Base-by-base conservation (phyloP, 805 yeast species). In the Torulaspora franciscae region DNA sequence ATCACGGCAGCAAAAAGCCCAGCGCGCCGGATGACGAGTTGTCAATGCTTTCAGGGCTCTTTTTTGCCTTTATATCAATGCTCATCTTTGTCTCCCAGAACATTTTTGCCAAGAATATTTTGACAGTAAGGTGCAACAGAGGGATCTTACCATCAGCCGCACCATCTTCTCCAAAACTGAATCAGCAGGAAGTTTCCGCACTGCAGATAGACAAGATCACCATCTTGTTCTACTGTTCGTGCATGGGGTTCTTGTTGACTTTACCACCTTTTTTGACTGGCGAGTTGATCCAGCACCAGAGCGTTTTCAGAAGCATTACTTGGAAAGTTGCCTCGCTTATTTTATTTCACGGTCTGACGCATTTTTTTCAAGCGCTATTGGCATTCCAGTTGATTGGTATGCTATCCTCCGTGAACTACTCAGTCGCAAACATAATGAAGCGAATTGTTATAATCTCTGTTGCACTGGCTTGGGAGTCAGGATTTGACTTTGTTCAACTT, bases 321-420 rank as follows among this genome's bases (percentile, higher is more conserved):
- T 9, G 48, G 6, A 40, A 43, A 1, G 66, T 73, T 2, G 33
- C 70, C 4, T 29, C 53, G 0, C 59, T 81, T 37, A 71, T 83
- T 26, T 24, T 76, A 4, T 43, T 81, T n/a, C 86, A 85, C 61
- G 89, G 90, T 1, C 43, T 76, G 1, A 68, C 83, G 3, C 95
- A 85, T 67, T 85, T 84, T 58, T 55, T 77, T 43, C 93, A 85
- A 65, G 78, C 87, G 2, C 72, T 85, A 59, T 63, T 84, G 38
- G 91, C 91, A 22, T 85, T 85, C 63, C 89, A 83, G 61, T 73
- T 85, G 37, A 73, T 85, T 51, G 91, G 91, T 1, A 60, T 75
- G 54, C 72, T 84, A 19, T 74, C 83, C n/a, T 85, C 93, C 3
- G 83, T 85, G 37, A 83, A 82, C 59, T 85, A 85, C 62, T 81